A percentile compares a stretch with the other conserved stretches of the same genome.
Conservation (phyloP, 306 rosid genomes). For the Trifolium subterraneum region DNA sequence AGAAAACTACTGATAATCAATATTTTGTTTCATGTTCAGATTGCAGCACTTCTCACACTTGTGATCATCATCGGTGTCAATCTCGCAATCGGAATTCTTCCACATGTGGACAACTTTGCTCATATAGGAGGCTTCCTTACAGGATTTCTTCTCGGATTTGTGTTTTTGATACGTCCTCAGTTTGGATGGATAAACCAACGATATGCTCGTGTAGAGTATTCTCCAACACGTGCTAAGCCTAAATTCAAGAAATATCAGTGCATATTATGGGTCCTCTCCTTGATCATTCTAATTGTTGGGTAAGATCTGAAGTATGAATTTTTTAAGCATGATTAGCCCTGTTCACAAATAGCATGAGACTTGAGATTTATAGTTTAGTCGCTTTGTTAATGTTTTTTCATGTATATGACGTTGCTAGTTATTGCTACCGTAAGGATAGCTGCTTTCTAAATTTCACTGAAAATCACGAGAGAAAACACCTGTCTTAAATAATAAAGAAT, state of each 20-base stretch:
- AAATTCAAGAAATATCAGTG: conserved; percentile 88
- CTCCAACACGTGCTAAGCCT: conserved; percentile 52
- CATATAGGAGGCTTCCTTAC: conserved; percentile 95
- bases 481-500: background rate
- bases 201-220: conserved; percentile 53
- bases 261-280: conserved; percentile 77
- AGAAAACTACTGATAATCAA: conserved; percentile 24
- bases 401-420: background rate
- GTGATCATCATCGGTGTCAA: conserved; percentile 77
- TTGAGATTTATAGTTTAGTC: background rate
- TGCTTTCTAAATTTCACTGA: conserved; percentile 1
- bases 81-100: conserved; percentile 93
- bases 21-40: conserved; percentile 52
- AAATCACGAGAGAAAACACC: background rate
- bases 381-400: background rate
- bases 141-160: conserved; percentile 91
- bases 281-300: conserved; percentile 77
- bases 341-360: conserved; percentile 12
- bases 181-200: conserved; percentile 88
- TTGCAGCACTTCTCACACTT: conserved; percentile 76
- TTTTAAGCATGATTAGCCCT: conserved; percentile 22
- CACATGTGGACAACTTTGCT: conserved; percentile 96
- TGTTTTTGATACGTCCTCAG: conserved; percentile 95
- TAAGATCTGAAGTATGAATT: conserved; percentile 46
- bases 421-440: background rate